Percentiles rank a stretch among this genome's conserved stretches.
Conservation (phyloP, 208 protist species). For the Lotmaria passim region DNA sequence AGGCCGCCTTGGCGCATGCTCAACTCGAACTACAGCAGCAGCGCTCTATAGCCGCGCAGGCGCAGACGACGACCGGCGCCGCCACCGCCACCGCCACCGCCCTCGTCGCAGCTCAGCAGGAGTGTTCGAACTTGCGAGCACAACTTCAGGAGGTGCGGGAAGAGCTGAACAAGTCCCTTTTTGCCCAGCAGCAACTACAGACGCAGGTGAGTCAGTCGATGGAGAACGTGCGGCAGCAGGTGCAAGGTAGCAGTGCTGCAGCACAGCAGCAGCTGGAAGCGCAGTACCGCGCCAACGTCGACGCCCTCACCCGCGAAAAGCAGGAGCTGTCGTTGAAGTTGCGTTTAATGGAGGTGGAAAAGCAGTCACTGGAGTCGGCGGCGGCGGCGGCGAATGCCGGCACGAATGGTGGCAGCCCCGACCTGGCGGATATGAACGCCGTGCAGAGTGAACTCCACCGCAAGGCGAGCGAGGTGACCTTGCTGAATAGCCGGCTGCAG, state of each 20-base stretch:
- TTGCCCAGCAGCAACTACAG: conserved; percentile 27
- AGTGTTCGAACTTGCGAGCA: conserved; percentile 32
- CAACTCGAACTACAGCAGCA: conserved; percentile 52
- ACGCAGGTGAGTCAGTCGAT: background rate
- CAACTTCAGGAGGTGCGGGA: conserved; percentile 44
- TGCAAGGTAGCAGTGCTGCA: conserved; percentile 7
- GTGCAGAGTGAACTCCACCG: conserved; percentile 62
- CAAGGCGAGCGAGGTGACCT: conserved; percentile 57
- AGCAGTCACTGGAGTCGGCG: conserved; percentile 31
- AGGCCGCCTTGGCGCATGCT: conserved; percentile 50
- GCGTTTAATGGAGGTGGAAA: conserved; percentile 42
- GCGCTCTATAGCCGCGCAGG: conserved; percentile 21
- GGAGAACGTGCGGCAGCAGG: conserved; percentile 18
- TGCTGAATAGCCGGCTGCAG: conserved; percentile 71
- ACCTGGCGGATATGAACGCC: conserved; percentile 43
- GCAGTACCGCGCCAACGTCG: conserved; percentile 44
- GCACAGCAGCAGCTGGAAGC: conserved; percentile 43
- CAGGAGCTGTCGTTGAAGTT: conserved; percentile 51
- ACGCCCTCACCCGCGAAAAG: conserved; percentile 54
- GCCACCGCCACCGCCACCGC: background rate
- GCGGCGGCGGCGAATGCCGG: conserved; percentile 2
- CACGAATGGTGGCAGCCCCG: conserved; percentile 19
- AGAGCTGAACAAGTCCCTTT: conserved; percentile 37
- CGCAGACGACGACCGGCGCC: background rate
- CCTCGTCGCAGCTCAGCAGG: conserved; percentile 17